phyloP scores from a whole-genome alignment of 345 rosid genomes.

The Eucalyptus melliodora region DNA sequence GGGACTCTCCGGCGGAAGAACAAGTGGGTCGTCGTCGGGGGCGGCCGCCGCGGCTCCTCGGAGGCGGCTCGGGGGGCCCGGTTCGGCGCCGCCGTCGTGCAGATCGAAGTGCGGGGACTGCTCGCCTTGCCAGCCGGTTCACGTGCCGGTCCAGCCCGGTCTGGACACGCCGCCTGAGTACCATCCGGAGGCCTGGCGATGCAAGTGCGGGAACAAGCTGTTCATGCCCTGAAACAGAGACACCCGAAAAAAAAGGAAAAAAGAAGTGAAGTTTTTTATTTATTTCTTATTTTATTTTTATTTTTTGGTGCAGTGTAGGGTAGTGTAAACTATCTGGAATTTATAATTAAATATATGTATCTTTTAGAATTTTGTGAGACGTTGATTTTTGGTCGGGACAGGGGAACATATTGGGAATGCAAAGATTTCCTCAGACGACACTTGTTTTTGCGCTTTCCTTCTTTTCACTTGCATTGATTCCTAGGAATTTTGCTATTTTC shows the following conservation, averaged over 20 bases:
- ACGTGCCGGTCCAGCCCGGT: slow-evolving; percentile 81
- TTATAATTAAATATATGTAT: neutral
- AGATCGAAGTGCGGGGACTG: slow-evolving; percentile 82
- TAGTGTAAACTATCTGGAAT: neutral
- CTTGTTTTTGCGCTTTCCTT: neutral
- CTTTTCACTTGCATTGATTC: neutral
- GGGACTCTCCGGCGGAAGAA: neutral
- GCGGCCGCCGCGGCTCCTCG: neutral
- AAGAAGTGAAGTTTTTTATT: neutral
- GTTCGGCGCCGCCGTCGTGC: slow-evolving; percentile 73
- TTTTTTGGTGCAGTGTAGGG: neutral
- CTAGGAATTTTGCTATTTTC: neutral
- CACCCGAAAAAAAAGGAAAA: fast-evolving
- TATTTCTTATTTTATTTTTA: neutral
- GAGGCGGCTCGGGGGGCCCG: slow-evolving; percentile 41
- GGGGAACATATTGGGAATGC: neutral
- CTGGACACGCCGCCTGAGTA: slow-evolving; percentile 62
- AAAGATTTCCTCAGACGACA: neutral
- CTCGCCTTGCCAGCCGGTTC: slow-evolving; percentile 78
- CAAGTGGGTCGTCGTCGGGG: slow-evolving; percentile 7
- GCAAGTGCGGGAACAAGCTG: slow-evolving; percentile 78
- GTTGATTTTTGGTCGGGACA: neutral
- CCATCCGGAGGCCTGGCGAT: slow-evolving; percentile 99
- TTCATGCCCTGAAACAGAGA: slow-evolving; percentile 47
- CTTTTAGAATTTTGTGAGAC: neutral